A percentile compares a stretch with the other conserved stretches of the same genome.
phyloP scores from a whole-genome alignment of 495 filamentous ascomycete species.

The Xylaria palmicola region DNA sequence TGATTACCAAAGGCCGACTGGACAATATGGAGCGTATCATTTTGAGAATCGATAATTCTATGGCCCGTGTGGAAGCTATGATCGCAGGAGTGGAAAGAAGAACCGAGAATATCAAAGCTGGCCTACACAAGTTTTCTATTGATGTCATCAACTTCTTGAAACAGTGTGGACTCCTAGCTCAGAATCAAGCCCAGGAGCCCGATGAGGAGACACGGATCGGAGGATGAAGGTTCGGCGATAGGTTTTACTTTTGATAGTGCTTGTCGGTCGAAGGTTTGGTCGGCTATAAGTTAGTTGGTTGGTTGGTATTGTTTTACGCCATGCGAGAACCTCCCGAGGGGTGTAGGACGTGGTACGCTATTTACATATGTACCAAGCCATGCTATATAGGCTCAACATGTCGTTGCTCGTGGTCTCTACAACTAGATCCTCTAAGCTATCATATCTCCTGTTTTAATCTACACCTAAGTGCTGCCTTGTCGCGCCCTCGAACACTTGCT shows the following conservation, averaged over 20 bases:
- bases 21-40: neutral
- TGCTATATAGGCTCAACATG: neutral
- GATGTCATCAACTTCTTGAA: neutral
- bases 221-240: too few species aligned
- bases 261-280: too few species aligned
- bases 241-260: too few species aligned
- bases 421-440: neutral
- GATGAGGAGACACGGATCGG: neutral
- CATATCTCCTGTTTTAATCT: neutral
- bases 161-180: neutral
- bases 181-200: neutral
- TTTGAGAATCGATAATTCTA: neutral
- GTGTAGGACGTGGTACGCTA: conserved; percentile 34
- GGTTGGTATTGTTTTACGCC: neutral
- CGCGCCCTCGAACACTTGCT: neutral
- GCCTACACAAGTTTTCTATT: neutral
- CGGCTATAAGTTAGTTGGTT: neutral
- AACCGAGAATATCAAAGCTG: neutral
- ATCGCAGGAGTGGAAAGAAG: neutral
- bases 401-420: neutral
- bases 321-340: conserved; percentile 24
- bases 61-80: neutral
- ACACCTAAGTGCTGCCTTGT: neutral
- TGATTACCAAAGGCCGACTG: neutral
- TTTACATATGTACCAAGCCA: neutral